Evolutionary conservation across 306 rosid genomes (phyloP), one percentile per base, ranked within the genome.

Genomic region (Trifolium pratense): DNA sequence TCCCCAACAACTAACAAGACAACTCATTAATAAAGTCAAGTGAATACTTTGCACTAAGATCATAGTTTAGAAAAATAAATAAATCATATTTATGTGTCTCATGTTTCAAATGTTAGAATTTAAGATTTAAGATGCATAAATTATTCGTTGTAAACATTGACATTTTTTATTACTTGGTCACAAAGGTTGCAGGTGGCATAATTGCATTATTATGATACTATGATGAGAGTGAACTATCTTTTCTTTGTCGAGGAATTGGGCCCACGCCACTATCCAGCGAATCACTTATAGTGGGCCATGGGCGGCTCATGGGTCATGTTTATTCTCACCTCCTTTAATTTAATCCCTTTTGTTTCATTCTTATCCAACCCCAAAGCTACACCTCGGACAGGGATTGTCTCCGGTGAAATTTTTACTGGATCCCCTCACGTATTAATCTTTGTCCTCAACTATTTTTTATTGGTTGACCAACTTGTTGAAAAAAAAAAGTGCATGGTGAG

Each of bases 211-310:
- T 67, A 67, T 73, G 58, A 67, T 74, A 63, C 3, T 66, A 29
- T 36, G 9, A 7, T 63, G 14, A 45, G 67, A 23, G 70, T 52
- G 74, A 65, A 73, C 55, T 45, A 37, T 49, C 31, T 61, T 40
- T 34, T 73, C 39, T 48, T 66, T 31, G 70, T 64, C 72, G 67
- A 51, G 39, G 11, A 78, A 20, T 79, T 3, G 76, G 80, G 68
- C 64, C 83, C 84, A 80, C 68, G 0, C n/a, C 67, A 64, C 68
- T 10, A 43, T 68, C 74, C 57, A 53, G 11, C 55, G 80, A 70
- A 75, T 80, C 74, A 56, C 3, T 61, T 42, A 20, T 63, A 7
- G 73, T 75, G 80, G 84, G 84, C 73, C 80, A 69, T 62, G 80
- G 80, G 77, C 78, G 73, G 74, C 77, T 53, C 16, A 6, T 29